A percentile compares a stretch with the other conserved stretches of the same genome.
Evolutionary conservation across 441 rosid genomes (phyloP).

Genomic region (Kokia cookei): DNA sequence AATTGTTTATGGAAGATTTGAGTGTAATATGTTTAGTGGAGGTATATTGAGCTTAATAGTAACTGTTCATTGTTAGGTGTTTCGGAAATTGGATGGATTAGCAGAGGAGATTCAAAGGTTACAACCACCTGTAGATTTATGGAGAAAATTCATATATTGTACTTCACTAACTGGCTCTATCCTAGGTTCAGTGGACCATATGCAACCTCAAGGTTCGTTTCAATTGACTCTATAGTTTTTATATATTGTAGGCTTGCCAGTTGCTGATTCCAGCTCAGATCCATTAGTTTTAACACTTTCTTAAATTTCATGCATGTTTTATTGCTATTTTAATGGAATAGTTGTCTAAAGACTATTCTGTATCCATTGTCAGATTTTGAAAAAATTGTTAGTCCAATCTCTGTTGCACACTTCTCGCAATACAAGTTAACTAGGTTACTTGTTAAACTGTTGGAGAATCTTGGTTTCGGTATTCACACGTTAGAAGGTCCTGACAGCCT

Average conservation of each 20-base stretch:
- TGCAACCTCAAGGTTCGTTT: conserved; percentile 87
- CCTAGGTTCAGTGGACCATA: conserved; percentile 92
- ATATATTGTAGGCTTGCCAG: background rate
- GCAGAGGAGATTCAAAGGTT: conserved; percentile 79
- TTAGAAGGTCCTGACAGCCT: conserved; percentile 27
- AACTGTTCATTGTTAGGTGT: conserved; percentile 39
- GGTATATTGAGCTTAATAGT: background rate
- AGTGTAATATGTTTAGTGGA: background rate
- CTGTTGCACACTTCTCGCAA: conserved; percentile 94
- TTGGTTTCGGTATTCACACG: conserved; percentile 32
- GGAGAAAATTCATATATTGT: conserved; percentile 94
- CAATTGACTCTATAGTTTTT: background rate
- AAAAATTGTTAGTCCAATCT: conserved; percentile 71
- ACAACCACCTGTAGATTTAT: conserved; percentile 81
- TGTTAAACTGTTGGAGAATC: conserved; percentile 60
- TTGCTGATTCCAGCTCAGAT: background rate
- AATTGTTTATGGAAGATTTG: background rate
- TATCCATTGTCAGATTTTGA: conserved; percentile 56
- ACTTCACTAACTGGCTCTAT: conserved; percentile 80
- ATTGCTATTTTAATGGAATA: background rate
- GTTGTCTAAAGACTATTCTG: background rate
- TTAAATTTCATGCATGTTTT: background rate
- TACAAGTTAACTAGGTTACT: conserved; percentile 56
- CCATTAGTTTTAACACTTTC: background rate
- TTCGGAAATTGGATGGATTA: conserved; percentile 73